Base-by-base conservation (phyloP, 225 moss, liverwort and hornwort species). In the Polytrichum formosum region DNA sequence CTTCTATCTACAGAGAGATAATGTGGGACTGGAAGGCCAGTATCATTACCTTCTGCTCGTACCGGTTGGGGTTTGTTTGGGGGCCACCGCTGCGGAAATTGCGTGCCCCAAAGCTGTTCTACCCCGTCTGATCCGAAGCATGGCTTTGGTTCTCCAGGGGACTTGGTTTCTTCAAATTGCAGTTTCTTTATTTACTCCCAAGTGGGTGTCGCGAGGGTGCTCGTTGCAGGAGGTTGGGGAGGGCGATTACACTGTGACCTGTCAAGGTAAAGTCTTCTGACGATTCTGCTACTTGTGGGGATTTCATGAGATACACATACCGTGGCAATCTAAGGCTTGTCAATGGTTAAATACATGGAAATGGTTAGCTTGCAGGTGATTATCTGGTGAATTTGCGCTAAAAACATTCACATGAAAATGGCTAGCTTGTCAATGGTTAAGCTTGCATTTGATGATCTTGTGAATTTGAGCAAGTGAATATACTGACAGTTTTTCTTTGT, bases 121-220 rank as follows among this genome's bases (percentile, higher is more conserved):
- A 55, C 90, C 90, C 13, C 84, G 88, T 28, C 70, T 98, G 27
- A 69, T 84, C 25, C 87, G 84, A n/a, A 93, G 97, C 81, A 77
- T 91, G 87, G 92, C 82, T 2, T 81, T 98, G 2, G 76, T 98
- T 60, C 61, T 98, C 35, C 94, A 98, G 72, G 94, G 97, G 8
- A 92, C 92, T 6, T 98, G 97, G 97, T 85, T 98, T 16, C 73
- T 94, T 22, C 97, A 98, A 77, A 94, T 91, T 75, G 91, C 88
- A 2, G 68, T 74, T 0, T 94, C 94, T 18, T 25, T 98, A 30
- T 92, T 88, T 33, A 88, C 80, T 71, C 58, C 73, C 0, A 88
- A 65, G 55, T 92, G 89, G 88, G 90, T 94, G 54, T 81, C 92
- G 7, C 79, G 74, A 72, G 97, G 97, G 18, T 98, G 97, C 65